Evolutionary conservation across 2,329 filamentous ascomycete species (phyloP).

Genomic region (Beauveria varroae): DNA sequence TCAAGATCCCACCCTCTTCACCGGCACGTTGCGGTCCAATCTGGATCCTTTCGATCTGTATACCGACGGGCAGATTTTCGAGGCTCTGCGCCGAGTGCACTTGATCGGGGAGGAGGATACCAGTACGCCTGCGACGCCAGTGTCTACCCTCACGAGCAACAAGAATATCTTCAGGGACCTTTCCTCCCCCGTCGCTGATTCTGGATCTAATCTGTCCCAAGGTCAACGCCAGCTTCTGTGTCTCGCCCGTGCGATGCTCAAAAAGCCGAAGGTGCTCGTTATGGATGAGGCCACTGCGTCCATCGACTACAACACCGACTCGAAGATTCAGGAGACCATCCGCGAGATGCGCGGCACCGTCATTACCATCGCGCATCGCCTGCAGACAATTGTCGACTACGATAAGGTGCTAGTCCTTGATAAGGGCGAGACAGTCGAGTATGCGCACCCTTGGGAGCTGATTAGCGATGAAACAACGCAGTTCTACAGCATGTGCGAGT

Average conservation of each 20-base stretch:
- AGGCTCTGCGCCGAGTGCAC: constrained; percentile 78
- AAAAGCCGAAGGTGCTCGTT: constrained; percentile 84
- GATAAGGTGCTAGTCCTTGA: constrained; percentile 95
- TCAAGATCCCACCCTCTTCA: constrained; percentile 92
- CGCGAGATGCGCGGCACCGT: constrained; percentile 90
- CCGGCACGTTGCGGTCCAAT: constrained; percentile 84
- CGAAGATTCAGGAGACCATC: constrained; percentile 94
- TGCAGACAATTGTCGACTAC: constrained; percentile 97
- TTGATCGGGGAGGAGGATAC: constrained; percentile 60
- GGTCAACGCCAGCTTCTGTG: constrained; percentile 93
- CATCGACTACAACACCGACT: constrained; percentile 92
- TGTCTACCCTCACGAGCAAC: constrained; percentile 54
- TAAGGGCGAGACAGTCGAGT: constrained; percentile 81
- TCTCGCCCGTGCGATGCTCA: constrained; percentile 85
- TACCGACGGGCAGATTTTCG: constrained; percentile 85
- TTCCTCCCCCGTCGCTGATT: constrained; percentile 75
- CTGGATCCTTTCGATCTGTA: constrained; percentile 87
- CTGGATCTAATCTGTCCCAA: constrained; percentile 89
- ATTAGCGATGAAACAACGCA: constrained; percentile 61
- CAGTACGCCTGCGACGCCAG: constrained; percentile 21
- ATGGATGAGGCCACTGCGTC: constrained; percentile 99
- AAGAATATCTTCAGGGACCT: constrained; percentile 88
- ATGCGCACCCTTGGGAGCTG: constrained; percentile 79
- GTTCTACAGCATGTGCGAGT: constrained; percentile 59
- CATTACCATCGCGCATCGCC: constrained; percentile 89